Conservation (phyloP, 208 protist genomes). For the Zelonia costaricensis region DNA sequence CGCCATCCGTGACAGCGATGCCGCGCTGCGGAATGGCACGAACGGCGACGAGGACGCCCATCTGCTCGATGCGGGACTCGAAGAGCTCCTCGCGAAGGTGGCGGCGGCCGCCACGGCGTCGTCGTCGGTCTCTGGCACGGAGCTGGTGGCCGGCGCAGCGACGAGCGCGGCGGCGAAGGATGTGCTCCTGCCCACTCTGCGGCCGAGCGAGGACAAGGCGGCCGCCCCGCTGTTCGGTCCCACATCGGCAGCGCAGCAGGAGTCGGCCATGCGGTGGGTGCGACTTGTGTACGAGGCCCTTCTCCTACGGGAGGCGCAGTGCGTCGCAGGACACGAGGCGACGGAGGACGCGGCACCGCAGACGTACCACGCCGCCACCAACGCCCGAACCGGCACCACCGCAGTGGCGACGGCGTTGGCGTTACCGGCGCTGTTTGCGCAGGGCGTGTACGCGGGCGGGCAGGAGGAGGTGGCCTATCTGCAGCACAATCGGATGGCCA, state of each 20-base stretch:
- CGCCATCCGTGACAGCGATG: too few species aligned
- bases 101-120: too few species aligned
- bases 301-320: conserved; percentile 23
- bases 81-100: too few species aligned
- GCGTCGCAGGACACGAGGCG: too few species aligned
- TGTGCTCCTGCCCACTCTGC: too few species aligned
- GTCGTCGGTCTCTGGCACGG: too few species aligned
- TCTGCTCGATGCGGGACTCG: too few species aligned
- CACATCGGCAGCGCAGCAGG: conserved; percentile 13
- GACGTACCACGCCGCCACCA: too few species aligned
- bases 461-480: conserved; percentile 68
- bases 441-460: conserved; percentile 69
- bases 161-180: too few species aligned
- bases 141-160: too few species aligned
- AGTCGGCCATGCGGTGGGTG: conserved; percentile 30
- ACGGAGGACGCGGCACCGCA: too few species aligned
- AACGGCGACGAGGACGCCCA: neutral
- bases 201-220: neutral
- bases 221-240: neutral
- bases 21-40: neutral
- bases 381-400: neutral
- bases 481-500: conserved; percentile 59
- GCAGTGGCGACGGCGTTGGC: too few species aligned
- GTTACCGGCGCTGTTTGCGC: conserved; percentile 66
- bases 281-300: conserved; percentile 30